Evolutionary conservation across 139 green algal species (phyloP).

Genomic region (Gonium pectorale): DNA sequence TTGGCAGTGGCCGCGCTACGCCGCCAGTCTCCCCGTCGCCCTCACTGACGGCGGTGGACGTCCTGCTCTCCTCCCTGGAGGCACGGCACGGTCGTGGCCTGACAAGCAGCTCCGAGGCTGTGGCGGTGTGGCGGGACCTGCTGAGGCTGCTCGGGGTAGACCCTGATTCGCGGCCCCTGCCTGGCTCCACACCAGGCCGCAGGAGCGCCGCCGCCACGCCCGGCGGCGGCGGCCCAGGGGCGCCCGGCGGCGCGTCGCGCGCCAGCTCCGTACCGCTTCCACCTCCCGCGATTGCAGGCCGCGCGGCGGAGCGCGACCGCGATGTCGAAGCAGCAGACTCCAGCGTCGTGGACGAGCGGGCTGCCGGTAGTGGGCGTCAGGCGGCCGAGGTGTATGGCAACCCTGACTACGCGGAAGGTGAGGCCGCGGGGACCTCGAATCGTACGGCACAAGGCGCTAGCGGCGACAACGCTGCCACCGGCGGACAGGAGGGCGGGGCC

Average conservation of each 20-base stretch:
- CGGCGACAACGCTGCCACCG: too few species aligned
- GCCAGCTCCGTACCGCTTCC: too few species aligned
- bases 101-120: slow-evolving; percentile 21
- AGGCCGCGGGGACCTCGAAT: too few species aligned
- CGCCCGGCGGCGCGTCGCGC: background rate
- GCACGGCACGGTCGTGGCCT: background rate
- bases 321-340: too few species aligned
- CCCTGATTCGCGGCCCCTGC: background rate
- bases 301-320: too few species aligned
- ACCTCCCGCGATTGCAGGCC: too few species aligned
- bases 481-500: too few species aligned
- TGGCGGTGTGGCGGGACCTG: slow-evolving; percentile 39
- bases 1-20: background rate
- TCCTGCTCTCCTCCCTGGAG: slow-evolving; percentile 25
- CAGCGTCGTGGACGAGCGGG: too few species aligned
- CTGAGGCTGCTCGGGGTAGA: slow-evolving; percentile 24
- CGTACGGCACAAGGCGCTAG: too few species aligned
- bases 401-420: too few species aligned
- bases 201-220: background rate
- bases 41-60: background rate
- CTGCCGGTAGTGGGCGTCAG: too few species aligned
- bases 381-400: too few species aligned
- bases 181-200: background rate
- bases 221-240: background rate
- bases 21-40: background rate